These are phyloP conservation scores for Sarocladium oryzae DNA, from an alignment of 2,329 filamentous ascomycete species.

Conservation along the genomic window DNA sequence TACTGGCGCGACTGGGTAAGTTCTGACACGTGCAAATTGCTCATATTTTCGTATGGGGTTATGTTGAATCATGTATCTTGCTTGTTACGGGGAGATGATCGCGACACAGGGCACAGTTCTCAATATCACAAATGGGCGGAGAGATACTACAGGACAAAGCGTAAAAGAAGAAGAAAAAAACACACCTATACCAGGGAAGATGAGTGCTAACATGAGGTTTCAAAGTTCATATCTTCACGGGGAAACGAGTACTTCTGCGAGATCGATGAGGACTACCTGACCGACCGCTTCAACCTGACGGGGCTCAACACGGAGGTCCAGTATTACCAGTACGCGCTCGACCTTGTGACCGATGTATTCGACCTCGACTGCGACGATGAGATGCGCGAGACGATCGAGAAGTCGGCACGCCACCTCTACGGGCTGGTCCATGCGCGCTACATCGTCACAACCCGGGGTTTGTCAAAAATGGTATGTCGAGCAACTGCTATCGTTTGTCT, in stretches of 20 bases:
- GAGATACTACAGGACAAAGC: no score
- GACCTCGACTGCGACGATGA: conserved; percentile 98
- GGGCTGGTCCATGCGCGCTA: conserved; percentile 94
- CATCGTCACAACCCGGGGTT: conserved; percentile 88
- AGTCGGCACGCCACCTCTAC: conserved; percentile 91
- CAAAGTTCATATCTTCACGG: conserved; percentile 90
- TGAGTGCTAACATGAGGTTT: conserved; percentile 12
- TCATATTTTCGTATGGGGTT: no score
- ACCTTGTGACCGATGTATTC: conserved; percentile 96
- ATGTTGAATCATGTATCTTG: no score
- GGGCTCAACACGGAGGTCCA: conserved; percentile 95
- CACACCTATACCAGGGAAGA: neutral
- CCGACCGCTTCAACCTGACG: conserved; percentile 95
- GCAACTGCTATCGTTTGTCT: neutral
- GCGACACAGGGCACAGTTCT: no score
- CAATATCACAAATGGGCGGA: no score
- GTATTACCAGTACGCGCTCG: conserved; percentile 97
- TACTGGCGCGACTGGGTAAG: conserved; percentile 99
- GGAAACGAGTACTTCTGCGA: conserved; percentile 99
- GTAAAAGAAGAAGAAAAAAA: no score
- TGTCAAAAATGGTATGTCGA: conserved; percentile 83
- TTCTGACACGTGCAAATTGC: conserved; percentile 19
- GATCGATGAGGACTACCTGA: conserved; percentile 98
- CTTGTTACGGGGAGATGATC: no score
- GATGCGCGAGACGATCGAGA: conserved; percentile 96